Evolutionary conservation across 352 stramenopile genomes (phyloP).

Genomic region (Globisporangium spiculum): DNA sequence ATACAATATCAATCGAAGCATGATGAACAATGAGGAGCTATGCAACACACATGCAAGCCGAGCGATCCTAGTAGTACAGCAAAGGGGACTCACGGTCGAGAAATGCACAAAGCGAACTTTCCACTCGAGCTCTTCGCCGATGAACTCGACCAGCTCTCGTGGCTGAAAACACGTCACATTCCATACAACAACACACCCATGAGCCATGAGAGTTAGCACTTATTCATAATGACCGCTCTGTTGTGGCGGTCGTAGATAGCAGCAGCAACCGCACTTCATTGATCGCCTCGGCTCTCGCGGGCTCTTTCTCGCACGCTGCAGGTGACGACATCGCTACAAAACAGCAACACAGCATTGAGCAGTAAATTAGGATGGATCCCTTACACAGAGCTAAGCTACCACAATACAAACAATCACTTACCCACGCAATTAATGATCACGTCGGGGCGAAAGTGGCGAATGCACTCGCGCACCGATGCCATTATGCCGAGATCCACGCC

Average conservation of each 20-base stretch:
- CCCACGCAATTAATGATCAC: conserved; percentile 61
- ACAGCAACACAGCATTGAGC: neutral
- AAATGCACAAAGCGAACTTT: conserved; percentile 52
- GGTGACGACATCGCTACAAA: conserved; percentile 51
- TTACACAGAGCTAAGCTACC: neutral
- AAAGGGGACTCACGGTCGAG: conserved; percentile 36
- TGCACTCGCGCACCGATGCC: conserved; percentile 26
- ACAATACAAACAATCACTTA: conserved; percentile 14
- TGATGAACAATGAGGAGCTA: neutral
- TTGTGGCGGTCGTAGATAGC: neutral
- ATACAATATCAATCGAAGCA: neutral
- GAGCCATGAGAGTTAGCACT: neutral
- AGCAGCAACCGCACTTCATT: conserved; percentile 41
- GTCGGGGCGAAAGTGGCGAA: conserved; percentile 36
- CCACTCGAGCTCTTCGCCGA: conserved; percentile 23
- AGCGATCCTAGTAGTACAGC: neutral
- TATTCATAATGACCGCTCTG: neutral
- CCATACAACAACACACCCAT: neutral
- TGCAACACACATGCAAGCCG: neutral
- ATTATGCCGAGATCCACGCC: conserved; percentile 35
- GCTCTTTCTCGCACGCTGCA: conserved; percentile 51
- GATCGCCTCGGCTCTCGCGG: conserved; percentile 26
- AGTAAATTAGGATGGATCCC: neutral
- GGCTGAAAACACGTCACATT: conserved; percentile 23
- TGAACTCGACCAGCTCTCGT: conserved; percentile 28